phyloP scores from a whole-genome alignment of 192 early-diverging fungal genomes.

The Oehlia diaphana region DNA sequence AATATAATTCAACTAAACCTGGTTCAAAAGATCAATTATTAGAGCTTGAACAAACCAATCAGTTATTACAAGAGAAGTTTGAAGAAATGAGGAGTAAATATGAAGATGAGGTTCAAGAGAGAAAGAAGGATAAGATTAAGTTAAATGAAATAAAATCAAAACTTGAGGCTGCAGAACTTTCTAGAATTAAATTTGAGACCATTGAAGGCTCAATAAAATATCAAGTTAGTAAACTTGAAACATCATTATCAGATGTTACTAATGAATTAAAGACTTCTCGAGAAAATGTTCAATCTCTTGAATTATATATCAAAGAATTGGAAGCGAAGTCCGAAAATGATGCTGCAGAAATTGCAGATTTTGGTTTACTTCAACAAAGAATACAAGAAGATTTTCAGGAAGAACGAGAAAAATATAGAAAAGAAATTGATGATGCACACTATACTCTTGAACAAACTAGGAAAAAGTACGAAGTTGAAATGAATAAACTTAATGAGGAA shows the following conservation, averaged over 20 bases:
- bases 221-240: conserved; percentile 71
- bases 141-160: conserved; percentile 55
- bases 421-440: conserved; percentile 77
- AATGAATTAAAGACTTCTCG: conserved; percentile 65
- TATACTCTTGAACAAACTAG: conserved; percentile 68
- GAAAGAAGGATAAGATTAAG: conserved; percentile 54
- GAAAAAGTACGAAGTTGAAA: conserved; percentile 84
- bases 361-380: conserved; percentile 66
- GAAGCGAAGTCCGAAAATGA: conserved; percentile 79
- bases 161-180: conserved; percentile 68
- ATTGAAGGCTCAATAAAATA: conserved; percentile 61
- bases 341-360: conserved; percentile 66
- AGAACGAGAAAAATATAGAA: conserved; percentile 67
- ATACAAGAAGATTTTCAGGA: conserved; percentile 76
- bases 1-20: conserved; percentile 58
- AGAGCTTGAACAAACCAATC: conserved; percentile 64
- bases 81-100: conserved; percentile 59
- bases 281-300: conserved; percentile 61
- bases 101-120: conserved; percentile 63
- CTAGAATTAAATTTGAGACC: conserved; percentile 76
- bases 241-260: conserved; percentile 60
- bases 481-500: conserved; percentile 76
- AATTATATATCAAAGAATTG: conserved; percentile 70
- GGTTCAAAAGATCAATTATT: conserved; percentile 45
- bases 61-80: conserved; percentile 53